Base-by-base conservation (phyloP, 2,329 filamentous ascomycete genomes). In the Ophiostoma novo-ulmi region DNA sequence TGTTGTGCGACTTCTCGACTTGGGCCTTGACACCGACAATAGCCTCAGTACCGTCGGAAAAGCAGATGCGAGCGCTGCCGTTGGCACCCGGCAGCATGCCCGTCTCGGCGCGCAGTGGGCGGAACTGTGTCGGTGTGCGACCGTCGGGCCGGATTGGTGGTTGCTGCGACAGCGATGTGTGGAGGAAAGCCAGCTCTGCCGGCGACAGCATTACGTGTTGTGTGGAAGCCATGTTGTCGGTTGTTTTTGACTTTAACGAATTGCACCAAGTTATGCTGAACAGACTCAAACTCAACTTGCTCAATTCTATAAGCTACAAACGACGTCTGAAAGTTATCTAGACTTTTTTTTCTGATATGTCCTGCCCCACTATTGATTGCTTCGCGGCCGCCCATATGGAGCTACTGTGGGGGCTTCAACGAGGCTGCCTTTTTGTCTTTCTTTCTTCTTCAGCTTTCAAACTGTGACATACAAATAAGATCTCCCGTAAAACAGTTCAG, bases 1-100 rank as follows among this genome's bases (percentile, higher is more conserved):
- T 39, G 72, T 72, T 76, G 75, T 41, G 72, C 61, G 90, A 93
- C 82, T 87, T 89, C 79, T 97, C 93, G 4, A 98, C 92, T 81
- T 98, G 94, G 0, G 92, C 93, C 81, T 98, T 99, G 73, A 97
- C 90, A 65, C 95, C 95, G 6, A 97, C 95, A 73, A 99, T 90
- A 7, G 95, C 95, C 80, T 99, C 95, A 1, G 93, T 97, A 68
- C 95, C 95, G 79, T 99, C 95, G 3, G 93, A 89, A 78, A 98
- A 96, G 75, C 94, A 97, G 66, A 99, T 91, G 44, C 96, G 88
- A 72, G 95, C 94, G 80, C 92, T 96, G 73, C 95, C 95, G 77
- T 98, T 97, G 20, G 94, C 91, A 66, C 90, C 89, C 0, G 95
- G 94, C 0, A 99, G 85, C 71, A 98, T 92, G 71, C 92, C 91